Conservation (phyloP, 306 rosid species). For the Gastrolobium bilobum region DNA sequence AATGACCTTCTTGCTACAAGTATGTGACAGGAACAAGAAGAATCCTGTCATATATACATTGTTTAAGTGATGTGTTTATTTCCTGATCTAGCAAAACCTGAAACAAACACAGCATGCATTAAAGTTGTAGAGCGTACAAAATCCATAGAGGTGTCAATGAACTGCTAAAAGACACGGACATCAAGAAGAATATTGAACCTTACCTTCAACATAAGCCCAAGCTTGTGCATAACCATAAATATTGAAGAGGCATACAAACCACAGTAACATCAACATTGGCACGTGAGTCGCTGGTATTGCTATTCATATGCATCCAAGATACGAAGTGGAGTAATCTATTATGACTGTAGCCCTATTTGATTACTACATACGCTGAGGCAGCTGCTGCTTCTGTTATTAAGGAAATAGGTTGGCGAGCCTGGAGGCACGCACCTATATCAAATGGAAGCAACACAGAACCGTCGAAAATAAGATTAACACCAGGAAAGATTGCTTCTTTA, state of each 20-base stretch:
- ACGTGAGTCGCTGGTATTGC: conserved; percentile 33
- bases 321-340: conserved; percentile 42
- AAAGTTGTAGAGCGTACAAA: conserved; percentile 13
- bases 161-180: conserved; percentile 2
- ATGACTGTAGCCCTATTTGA: conserved; percentile 59
- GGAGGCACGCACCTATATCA: conserved; percentile 94
- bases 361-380: conserved; percentile 68
- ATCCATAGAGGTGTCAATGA: conserved; percentile 8
- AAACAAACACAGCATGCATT: conserved; percentile 34
- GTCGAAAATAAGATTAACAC: conserved; percentile 89
- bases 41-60: conserved; percentile 11
- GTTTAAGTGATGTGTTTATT: conserved; percentile 25
- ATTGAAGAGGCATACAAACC: conserved; percentile 45
- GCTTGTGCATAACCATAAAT: conserved; percentile 42
- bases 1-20: background rate
- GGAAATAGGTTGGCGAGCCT: conserved; percentile 90
- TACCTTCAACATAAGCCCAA: conserved; percentile 58
- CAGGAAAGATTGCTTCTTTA: conserved; percentile 88
- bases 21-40: conserved; percentile 23
- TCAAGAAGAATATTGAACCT: conserved; percentile 18
- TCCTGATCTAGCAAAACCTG: conserved; percentile 42
- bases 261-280: conserved; percentile 44
- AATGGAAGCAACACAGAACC: conserved; percentile 90
- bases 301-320: conserved; percentile 24
- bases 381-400: conserved; percentile 89